phyloP scores from a whole-genome alignment of 805 yeast species.

The Ogataea pignaliae region DNA sequence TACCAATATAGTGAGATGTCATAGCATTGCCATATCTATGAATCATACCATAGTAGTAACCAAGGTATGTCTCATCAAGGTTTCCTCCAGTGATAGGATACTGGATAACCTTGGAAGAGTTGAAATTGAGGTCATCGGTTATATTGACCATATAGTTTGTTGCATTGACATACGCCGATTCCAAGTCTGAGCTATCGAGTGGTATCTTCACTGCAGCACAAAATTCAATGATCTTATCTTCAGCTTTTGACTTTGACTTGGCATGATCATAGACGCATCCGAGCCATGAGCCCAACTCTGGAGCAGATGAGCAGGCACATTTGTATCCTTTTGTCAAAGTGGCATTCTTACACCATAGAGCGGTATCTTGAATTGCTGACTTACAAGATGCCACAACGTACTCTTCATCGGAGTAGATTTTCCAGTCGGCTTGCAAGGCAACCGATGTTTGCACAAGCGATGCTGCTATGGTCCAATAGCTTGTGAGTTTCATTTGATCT shows the following conservation, averaged over 20 bases:
- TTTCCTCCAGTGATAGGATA: constrained; percentile 33
- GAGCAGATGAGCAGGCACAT: constrained; percentile 23
- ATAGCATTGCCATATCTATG: constrained; percentile 33
- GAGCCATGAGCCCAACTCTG: constrained; percentile 28
- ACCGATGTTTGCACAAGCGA: neutral
- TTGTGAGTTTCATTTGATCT: too few species aligned
- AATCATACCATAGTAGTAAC: constrained; percentile 22
- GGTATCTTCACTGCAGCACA: constrained; percentile 27
- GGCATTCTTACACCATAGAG: constrained; percentile 13
- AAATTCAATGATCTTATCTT: constrained; percentile 17
- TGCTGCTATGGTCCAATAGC: too few species aligned
- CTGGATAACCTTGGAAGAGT: constrained; percentile 26
- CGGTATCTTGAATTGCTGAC: constrained; percentile 15
- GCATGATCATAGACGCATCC: constrained; percentile 20
- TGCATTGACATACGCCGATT: constrained; percentile 38
- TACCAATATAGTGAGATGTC: constrained; percentile 42
- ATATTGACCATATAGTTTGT: constrained; percentile 34
- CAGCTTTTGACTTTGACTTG: constrained; percentile 12
- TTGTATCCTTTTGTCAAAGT: constrained; percentile 4
- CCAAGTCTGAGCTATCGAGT: constrained; percentile 25
- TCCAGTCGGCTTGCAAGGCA: constrained; percentile 8
- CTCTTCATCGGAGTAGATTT: constrained; percentile 11
- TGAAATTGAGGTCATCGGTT: constrained; percentile 27
- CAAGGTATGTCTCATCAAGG: constrained; percentile 19
- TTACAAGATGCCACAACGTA: constrained; percentile 18